Evolutionary conservation across 306 rosid species (phyloP).

Genomic region (Luffa aegyptiaca): DNA sequence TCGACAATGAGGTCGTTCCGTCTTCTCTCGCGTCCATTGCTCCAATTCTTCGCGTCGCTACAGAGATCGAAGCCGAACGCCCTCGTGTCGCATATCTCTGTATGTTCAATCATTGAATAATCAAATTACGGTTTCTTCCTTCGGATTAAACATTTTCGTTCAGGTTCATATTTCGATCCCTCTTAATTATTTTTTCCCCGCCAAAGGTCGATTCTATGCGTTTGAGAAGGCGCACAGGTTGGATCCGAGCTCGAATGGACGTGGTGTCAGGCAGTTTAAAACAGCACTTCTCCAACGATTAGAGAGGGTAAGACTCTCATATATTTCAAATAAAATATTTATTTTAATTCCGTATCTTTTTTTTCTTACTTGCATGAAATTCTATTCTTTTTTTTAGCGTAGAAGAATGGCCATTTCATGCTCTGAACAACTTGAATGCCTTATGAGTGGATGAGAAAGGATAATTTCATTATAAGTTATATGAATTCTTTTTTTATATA

Average conservation of each 20-base stretch:
- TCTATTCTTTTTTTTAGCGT: neutral
- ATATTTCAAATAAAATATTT: neutral
- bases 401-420: neutral
- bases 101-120: slow-evolving; percentile 7
- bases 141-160: neutral
- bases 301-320: slow-evolving; percentile 50
- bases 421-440: neutral
- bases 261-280: slow-evolving; percentile 97
- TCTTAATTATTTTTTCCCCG: neutral
- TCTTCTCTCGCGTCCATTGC: slow-evolving; percentile 76
- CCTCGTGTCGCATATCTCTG: slow-evolving; percentile 93
- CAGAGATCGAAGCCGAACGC: slow-evolving; percentile 72
- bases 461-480: neutral
- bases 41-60: slow-evolving; percentile 89
- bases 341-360: neutral
- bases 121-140: neutral
- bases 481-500: no score
- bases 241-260: slow-evolving; percentile 84
- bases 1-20: slow-evolving; percentile 88
- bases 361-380: neutral
- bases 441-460: neutral
- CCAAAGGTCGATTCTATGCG: slow-evolving; percentile 88
- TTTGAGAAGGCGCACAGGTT: slow-evolving; percentile 94
- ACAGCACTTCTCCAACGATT: slow-evolving; percentile 69
- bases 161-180: neutral